Evolutionary conservation across 495 filamentous ascomycete genomes (phyloP).

Genomic region (Neurospora sp.): DNA sequence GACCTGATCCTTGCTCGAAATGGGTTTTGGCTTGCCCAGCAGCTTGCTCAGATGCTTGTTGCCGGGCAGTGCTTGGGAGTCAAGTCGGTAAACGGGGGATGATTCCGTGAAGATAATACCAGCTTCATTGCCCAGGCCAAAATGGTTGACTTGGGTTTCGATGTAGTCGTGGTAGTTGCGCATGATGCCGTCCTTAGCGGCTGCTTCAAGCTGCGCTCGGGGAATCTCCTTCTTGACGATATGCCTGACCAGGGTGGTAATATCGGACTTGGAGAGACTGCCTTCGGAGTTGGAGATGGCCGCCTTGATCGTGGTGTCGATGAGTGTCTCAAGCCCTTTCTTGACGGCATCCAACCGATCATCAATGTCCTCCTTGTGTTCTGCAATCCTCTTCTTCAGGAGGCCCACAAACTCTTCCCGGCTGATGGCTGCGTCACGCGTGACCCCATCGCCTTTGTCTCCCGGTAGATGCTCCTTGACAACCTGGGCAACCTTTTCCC

Average conservation of each 20-base stretch:
- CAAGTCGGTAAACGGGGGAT: neutral
- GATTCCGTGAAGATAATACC: neutral
- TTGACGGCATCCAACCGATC: slow-evolving; percentile 11
- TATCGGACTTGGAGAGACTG: slow-evolving; percentile 21
- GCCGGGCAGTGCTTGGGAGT: neutral
- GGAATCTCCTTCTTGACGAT: slow-evolving; percentile 26
- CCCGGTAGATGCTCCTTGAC: slow-evolving; percentile 7
- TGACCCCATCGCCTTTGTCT: slow-evolving; percentile 1
- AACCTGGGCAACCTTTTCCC: slow-evolving; percentile 16
- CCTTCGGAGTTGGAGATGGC: neutral
- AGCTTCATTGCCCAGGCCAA: slow-evolving; percentile 27
- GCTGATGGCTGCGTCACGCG: slow-evolving; percentile 6
- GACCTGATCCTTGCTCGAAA: neutral
- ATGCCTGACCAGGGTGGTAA: slow-evolving; percentile 22
- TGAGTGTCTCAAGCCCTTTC: slow-evolving; percentile 6
- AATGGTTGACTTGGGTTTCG: slow-evolving; percentile 31
- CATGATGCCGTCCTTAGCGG: slow-evolving; percentile 18
- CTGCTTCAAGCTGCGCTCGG: slow-evolving; percentile 25
- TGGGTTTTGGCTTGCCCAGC: neutral
- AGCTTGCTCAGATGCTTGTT: neutral
- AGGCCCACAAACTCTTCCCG: slow-evolving; percentile 18
- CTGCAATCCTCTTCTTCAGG: slow-evolving; percentile 10
- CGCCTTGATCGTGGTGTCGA: slow-evolving; percentile 2
- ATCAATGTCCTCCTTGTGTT: slow-evolving; percentile 11
- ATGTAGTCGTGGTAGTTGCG: slow-evolving; percentile 20